These are phyloP conservation scores for Proliferodiscus dingleyae DNA, from an alignment of 2,329 filamentous ascomycete species.

Conservation along the genomic window DNA sequence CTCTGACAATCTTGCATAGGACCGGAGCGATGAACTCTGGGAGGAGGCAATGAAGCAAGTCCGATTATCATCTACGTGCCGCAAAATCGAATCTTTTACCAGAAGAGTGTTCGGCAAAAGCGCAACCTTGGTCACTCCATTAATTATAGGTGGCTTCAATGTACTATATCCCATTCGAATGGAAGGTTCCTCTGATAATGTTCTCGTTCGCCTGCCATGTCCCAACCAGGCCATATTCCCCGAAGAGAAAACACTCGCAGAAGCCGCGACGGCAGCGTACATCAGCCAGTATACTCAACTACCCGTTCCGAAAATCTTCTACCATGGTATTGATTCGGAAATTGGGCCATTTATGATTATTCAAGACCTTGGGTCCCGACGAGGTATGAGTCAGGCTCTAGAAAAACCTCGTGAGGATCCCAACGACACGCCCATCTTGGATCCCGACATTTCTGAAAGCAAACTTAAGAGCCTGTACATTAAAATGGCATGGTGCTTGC, in stretches of 20 bases:
- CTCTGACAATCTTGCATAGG: constrained; percentile 31
- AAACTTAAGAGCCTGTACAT: constrained; percentile 2
- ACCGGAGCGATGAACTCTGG: constrained; percentile 27
- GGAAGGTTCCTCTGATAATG: constrained; percentile 1
- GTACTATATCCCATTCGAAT: constrained; percentile 6
- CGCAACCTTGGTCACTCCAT: constrained; percentile 1
- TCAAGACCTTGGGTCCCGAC: constrained; percentile 6
- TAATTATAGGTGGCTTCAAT: constrained; percentile 4
- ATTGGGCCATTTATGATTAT: constrained; percentile 4
- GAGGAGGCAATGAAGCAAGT: constrained; percentile 26
- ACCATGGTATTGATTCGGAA: not conserved
- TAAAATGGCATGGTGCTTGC: constrained; percentile 7
- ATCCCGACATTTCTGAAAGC: not conserved
- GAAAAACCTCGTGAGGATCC: constrained; percentile 16
- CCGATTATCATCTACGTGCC: not conserved
- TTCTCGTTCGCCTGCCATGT: constrained; percentile 5
- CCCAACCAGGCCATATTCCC: constrained; percentile 5
- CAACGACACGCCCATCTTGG: constrained; percentile 16
- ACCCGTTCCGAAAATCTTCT: not conserved
- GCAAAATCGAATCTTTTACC: not conserved
- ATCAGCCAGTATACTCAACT: constrained; percentile 3
- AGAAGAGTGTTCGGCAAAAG: not conserved
- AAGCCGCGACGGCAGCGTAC: constrained; percentile 1
- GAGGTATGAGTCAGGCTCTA: constrained; percentile 21
- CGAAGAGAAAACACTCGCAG: constrained; percentile 4